phyloP scores from a whole-genome alignment of 2,329 filamentous ascomycete genomes.

The Aureobasidium vineae region DNA sequence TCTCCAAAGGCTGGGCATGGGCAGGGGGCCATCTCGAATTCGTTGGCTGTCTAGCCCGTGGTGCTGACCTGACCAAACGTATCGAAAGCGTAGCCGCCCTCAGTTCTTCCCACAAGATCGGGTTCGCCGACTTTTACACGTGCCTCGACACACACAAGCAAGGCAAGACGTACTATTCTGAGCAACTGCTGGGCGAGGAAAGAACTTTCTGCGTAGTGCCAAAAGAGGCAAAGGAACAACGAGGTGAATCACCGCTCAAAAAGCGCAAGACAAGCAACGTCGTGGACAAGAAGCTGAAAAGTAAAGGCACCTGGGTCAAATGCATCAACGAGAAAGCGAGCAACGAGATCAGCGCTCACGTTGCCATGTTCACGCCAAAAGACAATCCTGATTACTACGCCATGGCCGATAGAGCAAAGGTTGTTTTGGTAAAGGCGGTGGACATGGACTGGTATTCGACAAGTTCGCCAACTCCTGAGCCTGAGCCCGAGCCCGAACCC shows the following conservation, averaged over 20 bases:
- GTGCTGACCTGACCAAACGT: constrained; percentile 74
- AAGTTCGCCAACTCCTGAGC: not conserved
- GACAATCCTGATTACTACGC: constrained; percentile 71
- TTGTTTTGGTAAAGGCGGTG: constrained; percentile 63
- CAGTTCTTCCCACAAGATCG: constrained; percentile 64
- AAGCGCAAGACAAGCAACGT: constrained; percentile 32
- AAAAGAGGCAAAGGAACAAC: constrained; percentile 44
- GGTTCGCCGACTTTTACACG: constrained; percentile 86
- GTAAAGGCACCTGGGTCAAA: constrained; percentile 60
- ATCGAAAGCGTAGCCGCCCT: constrained; percentile 66
- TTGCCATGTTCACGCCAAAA: constrained; percentile 70
- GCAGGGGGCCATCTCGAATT: constrained; percentile 90
- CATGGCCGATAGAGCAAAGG: constrained; percentile 64
- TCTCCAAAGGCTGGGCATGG: constrained; percentile 75
- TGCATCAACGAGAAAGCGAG: constrained; percentile 74
- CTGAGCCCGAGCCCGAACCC: not conserved
- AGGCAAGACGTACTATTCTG: constrained; percentile 53
- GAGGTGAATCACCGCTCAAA: constrained; percentile 30
- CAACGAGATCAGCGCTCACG: constrained; percentile 81
- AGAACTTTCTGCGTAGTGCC: constrained; percentile 90
- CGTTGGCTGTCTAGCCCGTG: constrained; percentile 82
- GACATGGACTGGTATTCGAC: constrained; percentile 32
- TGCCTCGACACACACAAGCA: constrained; percentile 65
- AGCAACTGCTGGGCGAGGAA: constrained; percentile 63
- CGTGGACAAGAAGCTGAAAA: constrained; percentile 34